These are phyloP conservation scores for Skeletonema tropicum DNA, from an alignment of 108 stramenopile genomes.

Conservation along the genomic window DNA sequence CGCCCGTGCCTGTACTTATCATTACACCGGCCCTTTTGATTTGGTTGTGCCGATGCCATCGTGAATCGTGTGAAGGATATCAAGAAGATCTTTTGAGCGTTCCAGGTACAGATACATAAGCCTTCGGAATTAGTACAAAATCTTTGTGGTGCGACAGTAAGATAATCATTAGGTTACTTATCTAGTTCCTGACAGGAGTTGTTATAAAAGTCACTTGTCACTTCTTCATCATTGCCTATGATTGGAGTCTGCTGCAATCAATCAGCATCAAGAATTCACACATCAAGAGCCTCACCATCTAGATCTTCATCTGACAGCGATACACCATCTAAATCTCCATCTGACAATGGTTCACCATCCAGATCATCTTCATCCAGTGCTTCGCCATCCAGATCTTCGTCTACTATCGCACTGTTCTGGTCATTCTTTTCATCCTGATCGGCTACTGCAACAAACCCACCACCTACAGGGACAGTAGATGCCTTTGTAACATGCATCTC, in stretches of 20 bases:
- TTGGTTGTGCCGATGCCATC: too few species aligned
- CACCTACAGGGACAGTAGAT: slow-evolving; percentile 36
- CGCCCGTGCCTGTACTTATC: too few species aligned
- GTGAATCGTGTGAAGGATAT: too few species aligned
- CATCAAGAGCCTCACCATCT: slow-evolving; percentile 42
- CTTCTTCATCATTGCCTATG: too few species aligned
- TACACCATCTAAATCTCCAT: slow-evolving; percentile 24
- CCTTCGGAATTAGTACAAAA: too few species aligned
- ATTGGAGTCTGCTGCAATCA: background rate
- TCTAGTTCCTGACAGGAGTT: too few species aligned
- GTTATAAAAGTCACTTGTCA: too few species aligned
- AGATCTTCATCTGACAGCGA: slow-evolving; percentile 25
- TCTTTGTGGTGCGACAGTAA: too few species aligned
- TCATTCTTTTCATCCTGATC: slow-evolving; percentile 7
- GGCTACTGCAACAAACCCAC: slow-evolving; percentile 15
- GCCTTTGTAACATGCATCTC: background rate
- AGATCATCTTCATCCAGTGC: slow-evolving; percentile 16
- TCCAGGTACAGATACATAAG: too few species aligned
- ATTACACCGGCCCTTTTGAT: too few species aligned
- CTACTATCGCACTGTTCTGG: background rate
- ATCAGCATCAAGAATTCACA: slow-evolving; percentile 5
- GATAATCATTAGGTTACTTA: too few species aligned
- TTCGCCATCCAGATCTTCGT: slow-evolving; percentile 18
- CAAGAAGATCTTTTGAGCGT: too few species aligned
- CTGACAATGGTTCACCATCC: slow-evolving; percentile 6